Evolutionary conservation across 2,329 filamentous ascomycete species (phyloP), one percentile per base, ranked within the genome.

Genomic region (Neoarthrinium moseri): DNA sequence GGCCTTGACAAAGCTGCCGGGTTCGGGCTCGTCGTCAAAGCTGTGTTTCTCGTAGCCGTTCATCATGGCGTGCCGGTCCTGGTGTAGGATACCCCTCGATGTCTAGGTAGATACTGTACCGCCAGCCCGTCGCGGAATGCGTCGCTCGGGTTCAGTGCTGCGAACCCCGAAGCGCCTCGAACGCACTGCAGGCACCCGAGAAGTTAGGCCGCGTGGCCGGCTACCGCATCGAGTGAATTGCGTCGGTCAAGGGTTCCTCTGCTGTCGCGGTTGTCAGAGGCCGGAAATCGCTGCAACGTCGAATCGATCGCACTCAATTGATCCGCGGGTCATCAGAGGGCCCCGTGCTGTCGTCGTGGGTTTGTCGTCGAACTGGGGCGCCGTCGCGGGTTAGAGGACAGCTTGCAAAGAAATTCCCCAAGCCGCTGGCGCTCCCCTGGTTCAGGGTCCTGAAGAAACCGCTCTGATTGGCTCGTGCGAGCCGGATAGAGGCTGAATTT

Each of bases 11-110:
- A 86, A 80, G 66, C 70, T 75, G 46, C 81, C 77, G 47, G 75
- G 76, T 63, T 86, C 85, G 57, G 89, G 84, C 61, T 87, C 86
- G 59, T 96, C 91, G 61, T 91, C 79, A 57, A 91, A 78, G 55
- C 75, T 75, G 56, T 81, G 77, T 52, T 72, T 69, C 61, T 86
- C 78, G 71, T 86, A 91, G 60, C 86, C 87, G 78, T 94, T 89
- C 89, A 95, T 94, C 48, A 53, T 61, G 50, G 41, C 46, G 38
- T 18, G 15, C 21, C 11, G 41, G 8, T 24, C 17, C 46, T 40
- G 30, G 23, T 30, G 20, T 29, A 21, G 42, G 26, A 39, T 24
- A 13, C 22, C 29, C n/a, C 33, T 36, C 18, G 27, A 43, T 12
- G 10, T 15, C 24, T 40, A 23, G 30, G 17, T n/a, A n/a, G 27